phyloP scores from a whole-genome alignment of 768 basidiomycete species.

The Rossbeevera mucosa region DNA sequence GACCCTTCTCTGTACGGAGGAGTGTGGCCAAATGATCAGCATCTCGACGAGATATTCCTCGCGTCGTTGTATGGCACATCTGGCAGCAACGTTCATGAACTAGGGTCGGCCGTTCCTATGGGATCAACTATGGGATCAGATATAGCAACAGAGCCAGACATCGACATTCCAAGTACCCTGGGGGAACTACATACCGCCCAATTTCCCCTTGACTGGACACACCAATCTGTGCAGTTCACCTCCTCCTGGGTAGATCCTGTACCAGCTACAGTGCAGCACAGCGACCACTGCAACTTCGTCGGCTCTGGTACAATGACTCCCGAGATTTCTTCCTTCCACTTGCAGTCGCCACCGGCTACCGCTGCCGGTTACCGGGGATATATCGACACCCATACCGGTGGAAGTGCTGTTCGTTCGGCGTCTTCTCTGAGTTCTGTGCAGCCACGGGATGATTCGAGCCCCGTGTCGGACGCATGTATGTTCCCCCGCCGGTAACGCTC shows the following conservation, averaged over 20 bases:
- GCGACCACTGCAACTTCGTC: not conserved
- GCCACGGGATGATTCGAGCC: not conserved
- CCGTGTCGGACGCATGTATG: constrained; percentile 13
- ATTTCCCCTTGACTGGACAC: not conserved
- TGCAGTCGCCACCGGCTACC: not conserved
- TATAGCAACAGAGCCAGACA: not conserved
- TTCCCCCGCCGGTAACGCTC: not conserved
- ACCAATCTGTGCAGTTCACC: not conserved
- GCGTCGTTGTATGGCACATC: not conserved
- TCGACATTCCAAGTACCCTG: not conserved
- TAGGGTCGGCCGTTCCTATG: not conserved
- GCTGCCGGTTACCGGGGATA: not conserved
- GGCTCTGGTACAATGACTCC: not conserved
- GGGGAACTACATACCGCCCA: not conserved
- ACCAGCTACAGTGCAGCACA: not conserved
- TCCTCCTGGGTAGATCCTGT: constrained; percentile 5
- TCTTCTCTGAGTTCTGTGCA: not conserved
- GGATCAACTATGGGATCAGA: constrained; percentile 3
- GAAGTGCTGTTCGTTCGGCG: not conserved
- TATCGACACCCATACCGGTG: not conserved
- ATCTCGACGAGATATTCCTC: not conserved
- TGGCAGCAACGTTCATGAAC: not conserved
- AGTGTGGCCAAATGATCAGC: not conserved
- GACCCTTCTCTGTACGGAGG: not conserved
- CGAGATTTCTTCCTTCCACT: not conserved